phyloP scores from a whole-genome alignment of 805 yeast species.

The Candida fluviatilis region DNA sequence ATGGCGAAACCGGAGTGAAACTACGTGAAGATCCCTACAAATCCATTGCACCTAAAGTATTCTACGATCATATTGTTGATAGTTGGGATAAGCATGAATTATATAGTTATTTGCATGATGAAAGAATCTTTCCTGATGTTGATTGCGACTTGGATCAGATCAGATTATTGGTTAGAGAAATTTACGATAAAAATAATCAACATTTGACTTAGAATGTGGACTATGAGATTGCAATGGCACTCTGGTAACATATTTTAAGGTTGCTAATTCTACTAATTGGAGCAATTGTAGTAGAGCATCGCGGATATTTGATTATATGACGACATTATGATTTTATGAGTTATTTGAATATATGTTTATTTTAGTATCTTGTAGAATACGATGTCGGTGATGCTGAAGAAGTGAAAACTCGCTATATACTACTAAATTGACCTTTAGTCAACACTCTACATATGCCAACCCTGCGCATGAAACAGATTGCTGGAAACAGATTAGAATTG shows the following conservation, averaged over 20 bases:
- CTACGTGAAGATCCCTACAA: slow-evolving; percentile 1
- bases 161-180: slow-evolving; percentile 9
- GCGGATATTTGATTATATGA: neutral
- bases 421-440: too few species aligned
- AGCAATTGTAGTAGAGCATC: neutral
- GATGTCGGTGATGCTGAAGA: too few species aligned
- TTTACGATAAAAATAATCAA: slow-evolving; percentile 9
- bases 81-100: slow-evolving; percentile 16
- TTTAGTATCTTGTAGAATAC: too few species aligned
- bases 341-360: neutral
- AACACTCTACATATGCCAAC: too few species aligned
- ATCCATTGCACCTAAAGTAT: neutral
- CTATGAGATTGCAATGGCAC: too few species aligned
- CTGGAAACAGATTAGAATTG: too few species aligned
- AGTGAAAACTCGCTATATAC: too few species aligned
- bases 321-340: neutral
- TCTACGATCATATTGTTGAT: slow-evolving; percentile 8
- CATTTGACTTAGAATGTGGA: too few species aligned
- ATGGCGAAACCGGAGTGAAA: slow-evolving; percentile 5
- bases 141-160: slow-evolving; percentile 13
- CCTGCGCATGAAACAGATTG: too few species aligned
- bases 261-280: too few species aligned
- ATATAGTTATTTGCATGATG: slow-evolving; percentile 12
- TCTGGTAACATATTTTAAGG: too few species aligned
- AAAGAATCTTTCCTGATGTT: slow-evolving; percentile 15